Evolutionary conservation across 345 rosid genomes (phyloP).

Genomic region (Bretschneidera sinensis): DNA sequence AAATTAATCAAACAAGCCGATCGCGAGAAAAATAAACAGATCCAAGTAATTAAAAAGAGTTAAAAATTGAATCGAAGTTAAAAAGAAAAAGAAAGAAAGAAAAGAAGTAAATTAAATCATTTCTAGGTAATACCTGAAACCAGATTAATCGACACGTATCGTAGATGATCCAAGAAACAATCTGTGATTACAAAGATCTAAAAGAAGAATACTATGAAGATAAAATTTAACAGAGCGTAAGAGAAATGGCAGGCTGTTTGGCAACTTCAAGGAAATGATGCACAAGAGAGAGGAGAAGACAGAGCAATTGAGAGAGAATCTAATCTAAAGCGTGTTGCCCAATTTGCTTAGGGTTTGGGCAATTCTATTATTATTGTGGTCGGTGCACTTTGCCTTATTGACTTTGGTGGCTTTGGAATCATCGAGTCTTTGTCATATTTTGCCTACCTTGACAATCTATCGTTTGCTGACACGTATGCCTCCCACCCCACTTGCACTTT

Average conservation of each 20-base stretch:
- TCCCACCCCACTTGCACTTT: too few species aligned
- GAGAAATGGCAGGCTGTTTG: too few species aligned
- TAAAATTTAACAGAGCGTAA: too few species aligned
- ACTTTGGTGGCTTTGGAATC: background rate
- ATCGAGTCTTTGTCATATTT: background rate
- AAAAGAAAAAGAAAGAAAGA: too few species aligned
- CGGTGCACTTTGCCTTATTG: too few species aligned
- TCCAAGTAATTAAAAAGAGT: too few species aligned
- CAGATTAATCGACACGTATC: background rate
- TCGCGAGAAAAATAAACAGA: too few species aligned
- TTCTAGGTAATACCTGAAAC: constrained; percentile 11
- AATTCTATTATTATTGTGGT: too few species aligned
- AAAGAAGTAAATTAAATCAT: too few species aligned
- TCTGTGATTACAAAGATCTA: constrained; percentile 5
- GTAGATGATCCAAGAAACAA: background rate
- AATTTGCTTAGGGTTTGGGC: background rate
- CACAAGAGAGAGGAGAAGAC: background rate
- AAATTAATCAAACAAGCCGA: too few species aligned
- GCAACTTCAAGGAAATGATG: constrained; percentile 2
- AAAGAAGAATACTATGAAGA: background rate
- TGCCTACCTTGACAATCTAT: background rate
- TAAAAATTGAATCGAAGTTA: too few species aligned
- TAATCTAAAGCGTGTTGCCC: constrained; percentile 1
- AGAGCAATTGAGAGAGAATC: background rate
- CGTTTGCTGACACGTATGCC: too few species aligned